Conservation (phyloP, 139 green algal genomes). For the Trebouxia sp. region DNA sequence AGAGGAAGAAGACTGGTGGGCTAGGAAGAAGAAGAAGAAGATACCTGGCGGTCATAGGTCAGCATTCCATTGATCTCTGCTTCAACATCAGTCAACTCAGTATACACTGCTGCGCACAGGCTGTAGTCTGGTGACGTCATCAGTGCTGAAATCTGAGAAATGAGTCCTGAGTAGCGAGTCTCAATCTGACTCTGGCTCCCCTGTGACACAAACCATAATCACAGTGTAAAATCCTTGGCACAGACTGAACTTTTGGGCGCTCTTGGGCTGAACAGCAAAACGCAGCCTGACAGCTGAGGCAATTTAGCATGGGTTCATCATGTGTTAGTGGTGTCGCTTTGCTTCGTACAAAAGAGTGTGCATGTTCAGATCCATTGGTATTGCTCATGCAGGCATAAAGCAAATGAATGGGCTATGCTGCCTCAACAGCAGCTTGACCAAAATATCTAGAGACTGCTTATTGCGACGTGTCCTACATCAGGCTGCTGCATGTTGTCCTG, state of each 20-base stretch:
- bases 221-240: not conserved
- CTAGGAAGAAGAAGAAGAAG: too few species aligned
- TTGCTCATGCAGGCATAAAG: too few species aligned
- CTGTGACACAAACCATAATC: not conserved
- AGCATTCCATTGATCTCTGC: constrained; percentile 35
- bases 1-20: too few species aligned
- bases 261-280: not conserved
- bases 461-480: not conserved
- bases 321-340: too few species aligned
- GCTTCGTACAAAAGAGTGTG: too few species aligned
- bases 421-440: too few species aligned
- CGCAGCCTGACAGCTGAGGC: too few species aligned
- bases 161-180: constrained; percentile 17
- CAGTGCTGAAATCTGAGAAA: constrained; percentile 13
- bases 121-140: constrained; percentile 10
- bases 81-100: constrained; percentile 36
- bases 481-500: not conserved
- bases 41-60: constrained; percentile 34
- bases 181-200: not conserved
- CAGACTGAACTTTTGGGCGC: not conserved
- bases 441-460: too few species aligned
- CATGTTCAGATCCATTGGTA: too few species aligned
- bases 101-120: constrained; percentile 38
- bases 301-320: too few species aligned
- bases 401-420: too few species aligned